These are phyloP conservation scores for Tylopilus intermedius DNA, from an alignment of 768 basidiomycete species.

Conservation along the genomic window DNA sequence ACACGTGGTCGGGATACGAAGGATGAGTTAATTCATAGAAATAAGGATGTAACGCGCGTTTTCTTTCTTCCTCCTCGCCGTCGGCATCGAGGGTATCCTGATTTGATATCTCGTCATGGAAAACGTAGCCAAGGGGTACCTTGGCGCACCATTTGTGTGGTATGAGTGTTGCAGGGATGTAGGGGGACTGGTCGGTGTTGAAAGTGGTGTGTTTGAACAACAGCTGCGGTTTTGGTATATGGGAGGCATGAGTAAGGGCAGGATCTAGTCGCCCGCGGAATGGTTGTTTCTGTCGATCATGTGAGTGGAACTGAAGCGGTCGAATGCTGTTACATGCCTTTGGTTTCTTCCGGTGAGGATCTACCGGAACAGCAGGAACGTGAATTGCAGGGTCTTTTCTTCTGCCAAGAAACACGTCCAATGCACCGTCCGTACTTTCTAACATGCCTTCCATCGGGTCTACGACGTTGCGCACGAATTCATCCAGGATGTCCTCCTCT, in stretches of 20 bases:
- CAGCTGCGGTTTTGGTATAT: slow-evolving; percentile 79
- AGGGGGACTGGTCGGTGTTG: slow-evolving; percentile 53
- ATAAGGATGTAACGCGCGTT: slow-evolving; percentile 64
- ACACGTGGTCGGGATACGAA: slow-evolving; percentile 66
- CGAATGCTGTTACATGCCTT: slow-evolving; percentile 27
- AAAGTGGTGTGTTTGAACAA: slow-evolving; percentile 56
- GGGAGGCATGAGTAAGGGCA: slow-evolving; percentile 66
- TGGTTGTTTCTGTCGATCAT: slow-evolving; percentile 29
- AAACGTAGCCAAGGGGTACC: slow-evolving; percentile 71
- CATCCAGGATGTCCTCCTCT: slow-evolving; percentile 82
- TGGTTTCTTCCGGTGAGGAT: slow-evolving; percentile 18
- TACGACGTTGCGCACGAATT: slow-evolving; percentile 72
- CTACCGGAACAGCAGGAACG: slow-evolving; percentile 39
- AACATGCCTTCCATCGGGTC: slow-evolving; percentile 80
- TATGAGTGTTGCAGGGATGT: slow-evolving; percentile 56
- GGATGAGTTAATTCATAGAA: slow-evolving; percentile 78
- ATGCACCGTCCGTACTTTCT: slow-evolving; percentile 78
- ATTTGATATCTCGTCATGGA: slow-evolving; percentile 25
- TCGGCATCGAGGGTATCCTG: slow-evolving; percentile 20
- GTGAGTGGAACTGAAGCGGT: slow-evolving; percentile 5
- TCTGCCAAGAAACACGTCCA: slow-evolving; percentile 74
- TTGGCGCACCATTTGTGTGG: slow-evolving; percentile 77
- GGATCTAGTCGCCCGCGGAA: slow-evolving; percentile 49
- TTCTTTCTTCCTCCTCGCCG: slow-evolving; percentile 23
- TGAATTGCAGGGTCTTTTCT: slow-evolving; percentile 63